These are phyloP conservation scores for Rhododendron kiyosumense DNA, from an alignment of 148 eudicot genomes.

Conservation along the genomic window DNA sequence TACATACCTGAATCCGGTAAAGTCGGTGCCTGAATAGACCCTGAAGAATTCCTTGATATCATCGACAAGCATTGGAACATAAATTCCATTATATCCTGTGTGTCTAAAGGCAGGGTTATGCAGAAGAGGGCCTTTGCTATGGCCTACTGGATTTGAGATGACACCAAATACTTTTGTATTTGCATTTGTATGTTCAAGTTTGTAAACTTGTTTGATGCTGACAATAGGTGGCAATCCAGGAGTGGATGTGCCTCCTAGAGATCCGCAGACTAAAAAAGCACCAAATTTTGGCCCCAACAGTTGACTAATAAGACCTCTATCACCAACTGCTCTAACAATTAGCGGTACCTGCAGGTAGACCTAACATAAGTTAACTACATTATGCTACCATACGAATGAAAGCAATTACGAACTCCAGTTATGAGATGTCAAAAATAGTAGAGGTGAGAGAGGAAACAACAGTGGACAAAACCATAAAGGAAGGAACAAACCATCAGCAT, in stretches of 20 bases:
- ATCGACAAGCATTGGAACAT: slow-evolving; percentile 44
- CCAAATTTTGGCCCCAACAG: slow-evolving; percentile 49
- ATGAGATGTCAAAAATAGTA: neutral
- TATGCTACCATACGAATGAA: neutral
- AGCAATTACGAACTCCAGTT: neutral
- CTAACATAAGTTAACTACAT: neutral
- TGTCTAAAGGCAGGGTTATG: slow-evolving; percentile 43
- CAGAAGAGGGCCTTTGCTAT: slow-evolving; percentile 48
- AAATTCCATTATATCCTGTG: slow-evolving; percentile 36
- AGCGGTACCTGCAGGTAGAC: slow-evolving; percentile 35
- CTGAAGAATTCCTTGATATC: slow-evolving; percentile 34
- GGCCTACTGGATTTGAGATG: slow-evolving; percentile 43
- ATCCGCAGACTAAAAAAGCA: slow-evolving; percentile 31
- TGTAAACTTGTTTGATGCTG: slow-evolving; percentile 34
- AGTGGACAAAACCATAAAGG: neutral
- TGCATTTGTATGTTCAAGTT: slow-evolving; percentile 21
- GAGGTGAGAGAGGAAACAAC: neutral
- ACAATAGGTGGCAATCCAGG: slow-evolving; percentile 36
- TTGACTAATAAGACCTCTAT: slow-evolving; percentile 48
- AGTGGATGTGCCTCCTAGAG: slow-evolving; percentile 20
- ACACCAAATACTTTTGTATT: slow-evolving; percentile 44
- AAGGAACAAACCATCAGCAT: neutral
- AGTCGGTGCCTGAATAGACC: slow-evolving; percentile 33
- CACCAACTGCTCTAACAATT: slow-evolving; percentile 39
- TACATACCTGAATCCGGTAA: slow-evolving; percentile 44